Conservation (phyloP, 1,139 yeast genomes). For the Waltiozyma sp. region DNA sequence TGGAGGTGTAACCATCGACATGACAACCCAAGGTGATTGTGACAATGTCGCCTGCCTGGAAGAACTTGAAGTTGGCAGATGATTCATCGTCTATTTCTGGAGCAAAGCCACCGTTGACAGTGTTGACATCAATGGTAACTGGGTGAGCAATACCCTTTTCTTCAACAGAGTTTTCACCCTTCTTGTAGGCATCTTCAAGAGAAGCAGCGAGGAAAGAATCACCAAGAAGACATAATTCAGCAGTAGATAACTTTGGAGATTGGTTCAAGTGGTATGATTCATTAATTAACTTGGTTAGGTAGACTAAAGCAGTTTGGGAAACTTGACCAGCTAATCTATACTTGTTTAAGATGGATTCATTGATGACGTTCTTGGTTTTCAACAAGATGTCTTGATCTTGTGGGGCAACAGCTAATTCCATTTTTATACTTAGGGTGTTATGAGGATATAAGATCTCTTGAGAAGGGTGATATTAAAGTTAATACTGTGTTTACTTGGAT, state of each 20-base stretch:
- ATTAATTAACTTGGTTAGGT: slow-evolving; percentile 56
- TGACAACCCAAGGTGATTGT: slow-evolving; percentile 82
- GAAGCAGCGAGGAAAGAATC: slow-evolving; percentile 60
- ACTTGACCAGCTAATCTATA: slow-evolving; percentile 87
- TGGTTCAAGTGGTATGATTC: slow-evolving; percentile 53
- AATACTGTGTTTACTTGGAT: no score
- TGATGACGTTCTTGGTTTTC: slow-evolving; percentile 61
- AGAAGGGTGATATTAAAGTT: background rate
- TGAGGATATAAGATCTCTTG: background rate
- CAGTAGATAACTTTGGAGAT: slow-evolving; percentile 31
- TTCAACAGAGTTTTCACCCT: slow-evolving; percentile 34
- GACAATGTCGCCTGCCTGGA: slow-evolving; percentile 73
- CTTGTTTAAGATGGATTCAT: slow-evolving; percentile 56
- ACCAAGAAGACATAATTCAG: slow-evolving; percentile 73
- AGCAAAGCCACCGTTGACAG: slow-evolving; percentile 65
- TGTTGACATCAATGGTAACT: slow-evolving; percentile 79
- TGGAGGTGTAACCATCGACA: slow-evolving; percentile 88
- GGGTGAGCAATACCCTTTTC: slow-evolving; percentile 90
- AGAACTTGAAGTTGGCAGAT: slow-evolving; percentile 22
- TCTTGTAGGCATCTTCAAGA: slow-evolving; percentile 41
- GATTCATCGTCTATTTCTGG: slow-evolving; percentile 69
- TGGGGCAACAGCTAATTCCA: slow-evolving; percentile 58
- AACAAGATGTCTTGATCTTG: slow-evolving; percentile 67
- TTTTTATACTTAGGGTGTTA: slow-evolving; percentile 11
- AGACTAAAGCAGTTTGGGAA: slow-evolving; percentile 73